phyloP scores from a whole-genome alignment of 208 protist genomes.

The Wallacemonas rigidus region DNA sequence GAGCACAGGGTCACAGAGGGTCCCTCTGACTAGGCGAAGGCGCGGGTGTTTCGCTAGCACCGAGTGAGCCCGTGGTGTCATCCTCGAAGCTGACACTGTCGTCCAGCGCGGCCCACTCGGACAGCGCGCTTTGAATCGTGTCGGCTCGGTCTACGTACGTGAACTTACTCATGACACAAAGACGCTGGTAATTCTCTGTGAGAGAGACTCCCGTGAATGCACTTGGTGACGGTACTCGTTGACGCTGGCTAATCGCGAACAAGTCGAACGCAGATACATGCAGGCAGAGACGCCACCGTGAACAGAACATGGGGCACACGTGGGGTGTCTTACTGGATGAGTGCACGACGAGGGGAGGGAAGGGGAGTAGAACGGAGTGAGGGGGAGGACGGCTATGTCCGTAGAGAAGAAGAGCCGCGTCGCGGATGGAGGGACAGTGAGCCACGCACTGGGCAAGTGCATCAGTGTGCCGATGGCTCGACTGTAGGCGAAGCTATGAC shows the following conservation, averaged over 20 bases:
- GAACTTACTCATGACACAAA: slow-evolving; percentile 23
- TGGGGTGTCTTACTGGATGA: neutral
- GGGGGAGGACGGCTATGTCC: neutral
- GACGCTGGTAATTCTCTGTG: slow-evolving; percentile 19
- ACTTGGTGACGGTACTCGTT: neutral
- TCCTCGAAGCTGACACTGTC: too few relatives aligned
- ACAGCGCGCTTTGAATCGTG: slow-evolving; percentile 15
- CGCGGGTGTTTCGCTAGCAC: too few relatives aligned
- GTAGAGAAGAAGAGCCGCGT: neutral
- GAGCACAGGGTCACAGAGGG: too few relatives aligned
- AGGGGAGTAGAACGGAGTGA: neutral
- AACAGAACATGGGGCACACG: neutral
- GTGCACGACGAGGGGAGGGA: too few relatives aligned
- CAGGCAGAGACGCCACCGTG: neutral
- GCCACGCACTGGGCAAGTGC: neutral
- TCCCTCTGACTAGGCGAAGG: too few relatives aligned
- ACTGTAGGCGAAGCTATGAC: too few relatives aligned
- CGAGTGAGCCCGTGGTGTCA: too few relatives aligned
- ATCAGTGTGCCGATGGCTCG: neutral
- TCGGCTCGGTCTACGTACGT: slow-evolving; percentile 31
- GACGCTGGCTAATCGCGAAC: slow-evolving; percentile 42
- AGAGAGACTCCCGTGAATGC: neutral
- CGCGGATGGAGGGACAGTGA: neutral
- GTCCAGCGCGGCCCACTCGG: too few relatives aligned
- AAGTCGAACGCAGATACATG: slow-evolving; percentile 36